These are phyloP conservation scores for Vicia sativa DNA, from an alignment of 306 rosid species.

Conservation along the genomic window DNA sequence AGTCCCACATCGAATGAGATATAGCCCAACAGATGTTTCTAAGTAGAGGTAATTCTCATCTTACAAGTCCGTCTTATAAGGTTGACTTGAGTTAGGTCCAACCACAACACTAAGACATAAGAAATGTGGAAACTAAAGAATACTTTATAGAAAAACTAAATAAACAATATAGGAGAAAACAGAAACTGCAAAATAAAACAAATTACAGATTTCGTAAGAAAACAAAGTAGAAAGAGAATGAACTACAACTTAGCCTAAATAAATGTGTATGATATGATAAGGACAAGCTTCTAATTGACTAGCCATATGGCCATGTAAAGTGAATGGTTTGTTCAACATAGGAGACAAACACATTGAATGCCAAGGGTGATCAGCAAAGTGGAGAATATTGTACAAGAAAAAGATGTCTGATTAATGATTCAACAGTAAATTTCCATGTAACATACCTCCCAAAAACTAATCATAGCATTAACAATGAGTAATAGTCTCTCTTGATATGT, in stretches of 20 bases:
- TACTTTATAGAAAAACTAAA: neutral
- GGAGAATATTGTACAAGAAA: slow-evolving; percentile 14
- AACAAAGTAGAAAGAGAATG: neutral
- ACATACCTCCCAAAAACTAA: slow-evolving; percentile 78
- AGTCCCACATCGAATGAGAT: too few species aligned
- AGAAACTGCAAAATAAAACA: neutral
- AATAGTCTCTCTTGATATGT: slow-evolving; percentile 36
- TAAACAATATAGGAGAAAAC: neutral
- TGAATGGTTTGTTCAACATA: slow-evolving; percentile 4
- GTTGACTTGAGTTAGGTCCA: too few species aligned
- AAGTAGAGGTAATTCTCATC: too few species aligned
- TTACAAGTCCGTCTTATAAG: too few species aligned
- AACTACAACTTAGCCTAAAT: neutral
- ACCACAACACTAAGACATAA: neutral
- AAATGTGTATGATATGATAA: neutral
- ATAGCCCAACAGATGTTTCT: too few species aligned
- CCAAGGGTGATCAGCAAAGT: neutral
- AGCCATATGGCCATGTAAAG: neutral
- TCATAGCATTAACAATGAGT: slow-evolving; percentile 66
- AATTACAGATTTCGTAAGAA: slow-evolving; percentile 1
- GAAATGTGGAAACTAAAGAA: slow-evolving; percentile 3
- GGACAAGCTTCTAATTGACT: neutral
- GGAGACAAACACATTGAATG: neutral
- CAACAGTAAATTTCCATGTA: slow-evolving; percentile 10
- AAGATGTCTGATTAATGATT: slow-evolving; percentile 5